Base-by-base conservation (phyloP, 495 filamentous ascomycete genomes). In the Cercophora newfieldiana region DNA sequence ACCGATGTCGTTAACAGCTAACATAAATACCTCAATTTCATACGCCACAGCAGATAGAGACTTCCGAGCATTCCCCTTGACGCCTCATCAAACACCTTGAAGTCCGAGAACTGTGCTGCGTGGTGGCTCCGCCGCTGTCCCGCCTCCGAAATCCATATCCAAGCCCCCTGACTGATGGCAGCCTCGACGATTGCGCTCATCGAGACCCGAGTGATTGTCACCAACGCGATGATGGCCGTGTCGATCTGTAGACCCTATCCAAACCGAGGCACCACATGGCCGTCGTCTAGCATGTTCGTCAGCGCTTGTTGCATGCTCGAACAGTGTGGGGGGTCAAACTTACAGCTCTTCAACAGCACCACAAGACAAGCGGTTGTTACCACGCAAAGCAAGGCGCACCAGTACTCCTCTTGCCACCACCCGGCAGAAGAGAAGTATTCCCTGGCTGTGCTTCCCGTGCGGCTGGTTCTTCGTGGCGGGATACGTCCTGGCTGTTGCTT, bases 71-170 rank as follows among this genome's bases (percentile, higher is more conserved):
- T 26, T 5, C 76, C 77, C 1, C 76, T 68, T 6, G 74, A 74
- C 6, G 77, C 76, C 30, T 74, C 77, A 44, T 75, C 75, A 61
- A 79, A 78, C 64, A 77, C 53, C 21, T 72, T 73, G 68, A 79
- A 77, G 61, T 79, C 77, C 6, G 71, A 67, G 14, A 78, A 33
- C 12, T 51, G 66, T 2, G 77, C 76, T 22, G 68, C 69, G 29
- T 69, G 31, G 47, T 28, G 61, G 2, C 56, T 26, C n/a, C 70
- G 44, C 21, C 68, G 69, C 61, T 78, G 77, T 16, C 69, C 68
- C 28, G 67, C 70, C 37, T 72, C 68, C 7, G 71, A 73, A 0
- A 77, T 72, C 76, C 74, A 79, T 7, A 78, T 69, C 77, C 76
- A 79, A 6, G 75, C 75, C 18, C 71, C 75, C 65, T 79, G 77